Evolutionary conservation across 768 basidiomycete genomes (phyloP), one percentile per base, ranked within the genome.

Genomic region (Tricholoma matsutake): DNA sequence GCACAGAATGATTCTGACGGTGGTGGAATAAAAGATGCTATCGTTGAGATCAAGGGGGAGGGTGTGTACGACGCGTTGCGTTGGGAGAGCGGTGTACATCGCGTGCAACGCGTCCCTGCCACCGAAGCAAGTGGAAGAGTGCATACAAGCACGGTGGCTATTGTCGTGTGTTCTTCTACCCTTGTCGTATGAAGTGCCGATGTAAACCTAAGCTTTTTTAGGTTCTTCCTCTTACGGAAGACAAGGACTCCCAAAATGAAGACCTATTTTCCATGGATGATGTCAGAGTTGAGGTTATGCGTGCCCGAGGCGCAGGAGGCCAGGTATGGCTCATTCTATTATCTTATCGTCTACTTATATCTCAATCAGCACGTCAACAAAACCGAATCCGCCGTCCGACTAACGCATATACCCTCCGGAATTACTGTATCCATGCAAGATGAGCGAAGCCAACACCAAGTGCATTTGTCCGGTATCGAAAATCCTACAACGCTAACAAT

Each of bases 341-440:
- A 6, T 11, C 18, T 57, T 35, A 52, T 47, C 64, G 37, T 56
- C 51, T 31, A 37, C 35, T 51, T 18, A 37, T 49, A 6, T 41
- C 31, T 4, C 61, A 53, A 32, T 53, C 20, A 98, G 90, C 96
- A 98, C 75, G 97, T 98, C 68, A 99, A 99, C 77, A 93, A 90
- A 81, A 98, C 97, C 0, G 97, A 99, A 75, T 98, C 96, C 2
- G 96, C 97, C 2, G 95, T 99, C 20, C 88, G 97, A 1, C 74
- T 98, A 49, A 96, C 94, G 0, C 97, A 99, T 68, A 76, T 91
- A 13, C 96, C 97, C 1, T 91, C 94, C 3, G 95, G 96, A 0
- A 88, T 98, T 58, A 91, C 89, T 1, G 96, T 98, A 8, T 95
- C 94, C 7, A 98, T 98, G 92, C 97, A 99, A 76, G 96, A 99